phyloP scores from a whole-genome alignment of 2,329 filamentous ascomycete genomes.

The Camptophora hylomeconis region DNA sequence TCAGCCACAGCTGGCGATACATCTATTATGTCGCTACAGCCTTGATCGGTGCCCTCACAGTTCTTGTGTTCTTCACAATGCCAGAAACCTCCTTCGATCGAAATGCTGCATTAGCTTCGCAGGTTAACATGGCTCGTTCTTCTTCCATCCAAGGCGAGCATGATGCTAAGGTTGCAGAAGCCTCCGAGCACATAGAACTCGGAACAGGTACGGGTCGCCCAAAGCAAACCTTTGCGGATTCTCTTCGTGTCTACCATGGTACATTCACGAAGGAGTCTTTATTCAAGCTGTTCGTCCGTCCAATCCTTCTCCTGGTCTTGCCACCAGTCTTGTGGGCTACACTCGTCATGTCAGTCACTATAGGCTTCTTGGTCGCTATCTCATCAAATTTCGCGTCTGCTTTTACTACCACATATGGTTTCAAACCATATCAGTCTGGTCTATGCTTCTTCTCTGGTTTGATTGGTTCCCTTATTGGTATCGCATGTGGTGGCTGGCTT shows the following conservation, averaged over 20 bases:
- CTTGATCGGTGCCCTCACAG: conserved; percentile 35
- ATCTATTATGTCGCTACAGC: conserved; percentile 34
- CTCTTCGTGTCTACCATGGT: conserved; percentile 29
- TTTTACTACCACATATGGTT: conserved; percentile 19
- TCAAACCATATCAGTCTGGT: conserved; percentile 26
- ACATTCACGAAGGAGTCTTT: conserved; percentile 35
- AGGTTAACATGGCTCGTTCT: no score
- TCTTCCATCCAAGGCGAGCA: no score
- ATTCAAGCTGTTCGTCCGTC: conserved; percentile 36
- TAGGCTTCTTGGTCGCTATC: conserved; percentile 37
- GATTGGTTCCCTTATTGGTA: conserved; percentile 36
- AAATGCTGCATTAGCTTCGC: conserved; percentile 6
- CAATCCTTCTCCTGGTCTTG: conserved; percentile 36
- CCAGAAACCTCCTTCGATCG: conserved; percentile 41
- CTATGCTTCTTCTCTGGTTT: conserved; percentile 39
- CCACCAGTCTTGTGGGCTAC: conserved; percentile 44
- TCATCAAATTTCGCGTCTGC: conserved; percentile 20
- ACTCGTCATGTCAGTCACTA: conserved; percentile 40
- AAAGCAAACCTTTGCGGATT: conserved; percentile 23
- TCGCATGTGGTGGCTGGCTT: conserved; percentile 36
- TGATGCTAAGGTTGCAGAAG: no score
- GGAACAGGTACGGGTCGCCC: no score
- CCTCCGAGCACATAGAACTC: no score
- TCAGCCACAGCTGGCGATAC: conserved; percentile 22
- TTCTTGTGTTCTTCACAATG: conserved; percentile 40